A percentile compares a stretch with the other conserved stretches of the same genome.
phyloP scores from a whole-genome alignment of 208 protist genomes.

The Kentomonas sorsogonicus region DNA sequence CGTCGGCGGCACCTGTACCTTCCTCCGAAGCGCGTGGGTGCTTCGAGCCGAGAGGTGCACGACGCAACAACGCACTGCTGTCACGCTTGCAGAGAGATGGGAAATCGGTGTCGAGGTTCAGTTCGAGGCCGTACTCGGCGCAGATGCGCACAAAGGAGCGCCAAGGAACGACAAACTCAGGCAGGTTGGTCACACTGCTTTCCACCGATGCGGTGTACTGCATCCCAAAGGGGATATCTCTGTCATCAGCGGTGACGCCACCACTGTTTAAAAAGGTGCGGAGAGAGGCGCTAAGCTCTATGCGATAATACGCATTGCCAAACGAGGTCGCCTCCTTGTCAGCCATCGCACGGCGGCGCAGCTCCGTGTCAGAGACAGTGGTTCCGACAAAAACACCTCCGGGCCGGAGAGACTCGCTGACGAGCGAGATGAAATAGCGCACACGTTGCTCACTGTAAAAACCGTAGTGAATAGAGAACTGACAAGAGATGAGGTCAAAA shows the following conservation, averaged over 20 bases:
- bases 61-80: constrained; percentile 29
- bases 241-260: constrained; percentile 7
- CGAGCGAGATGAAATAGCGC: constrained; percentile 35
- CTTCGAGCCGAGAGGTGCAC: no score
- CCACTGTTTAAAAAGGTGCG: no score
- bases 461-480: constrained; percentile 85
- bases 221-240: constrained; percentile 31
- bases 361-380: constrained; percentile 51
- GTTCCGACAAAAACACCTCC: constrained; percentile 72
- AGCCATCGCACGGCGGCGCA: constrained; percentile 26
- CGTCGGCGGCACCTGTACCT: no score
- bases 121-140: constrained; percentile 23
- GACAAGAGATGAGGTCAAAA: constrained; percentile 64
- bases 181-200: constrained; percentile 47
- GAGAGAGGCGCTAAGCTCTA: constrained; percentile 36
- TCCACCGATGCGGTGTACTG: constrained; percentile 62
- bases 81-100: constrained; percentile 33
- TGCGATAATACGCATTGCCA: constrained; percentile 39
- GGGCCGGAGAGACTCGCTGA: constrained; percentile 30
- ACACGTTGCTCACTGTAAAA: constrained; percentile 35
- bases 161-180: constrained; percentile 79
- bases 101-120: constrained; percentile 42
- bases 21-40: no score
- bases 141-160: constrained; percentile 40
- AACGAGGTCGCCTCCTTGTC: constrained; percentile 36